These are phyloP conservation scores for Mycena haematopus DNA, from an alignment of 768 basidiomycete genomes.

Conservation along the genomic window DNA sequence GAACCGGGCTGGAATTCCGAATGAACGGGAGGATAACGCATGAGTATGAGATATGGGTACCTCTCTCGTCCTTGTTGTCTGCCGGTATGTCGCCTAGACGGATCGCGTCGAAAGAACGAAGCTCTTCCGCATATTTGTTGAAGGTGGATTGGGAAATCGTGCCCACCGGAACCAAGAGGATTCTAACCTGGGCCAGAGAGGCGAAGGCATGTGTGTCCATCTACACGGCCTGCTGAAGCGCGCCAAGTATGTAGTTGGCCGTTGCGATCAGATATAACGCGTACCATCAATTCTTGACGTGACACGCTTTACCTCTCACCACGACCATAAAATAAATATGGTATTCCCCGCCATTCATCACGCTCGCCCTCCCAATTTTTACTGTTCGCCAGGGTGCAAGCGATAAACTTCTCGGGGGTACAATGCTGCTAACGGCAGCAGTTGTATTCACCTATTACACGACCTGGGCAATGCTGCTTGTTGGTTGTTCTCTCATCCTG, in stretches of 20 bases:
- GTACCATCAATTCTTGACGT: conserved; percentile 3
- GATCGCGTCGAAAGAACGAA: conserved; percentile 75
- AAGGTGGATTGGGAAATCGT: conserved; percentile 71
- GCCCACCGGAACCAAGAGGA: conserved; percentile 89
- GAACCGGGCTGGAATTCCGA: conserved; percentile 67
- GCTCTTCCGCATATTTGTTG: conserved; percentile 74
- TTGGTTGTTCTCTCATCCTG: conserved; percentile 43
- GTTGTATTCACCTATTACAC: conserved; percentile 90
- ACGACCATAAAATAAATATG: conserved; percentile 32
- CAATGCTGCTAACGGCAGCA: conserved; percentile 80
- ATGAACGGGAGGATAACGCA: conserved; percentile 19
- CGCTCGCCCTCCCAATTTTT: conserved; percentile 3
- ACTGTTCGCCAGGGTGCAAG: conserved; percentile 66
- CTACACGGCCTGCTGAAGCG: conserved; percentile 5
- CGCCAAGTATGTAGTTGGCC: neutral
- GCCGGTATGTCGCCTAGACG: conserved; percentile 85
- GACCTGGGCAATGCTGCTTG: conserved; percentile 87
- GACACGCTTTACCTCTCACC: conserved; percentile 17
- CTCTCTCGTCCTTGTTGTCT: conserved; percentile 77
- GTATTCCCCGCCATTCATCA: conserved; percentile 18
- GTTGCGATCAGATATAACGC: conserved; percentile 12
- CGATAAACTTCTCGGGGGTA: conserved; percentile 81
- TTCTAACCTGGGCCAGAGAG: conserved; percentile 83
- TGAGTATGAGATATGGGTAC: conserved; percentile 43
- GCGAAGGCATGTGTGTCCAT: conserved; percentile 81